phyloP scores from a whole-genome alignment of 495 filamentous ascomycete species.

The Neurospora pannonica region DNA sequence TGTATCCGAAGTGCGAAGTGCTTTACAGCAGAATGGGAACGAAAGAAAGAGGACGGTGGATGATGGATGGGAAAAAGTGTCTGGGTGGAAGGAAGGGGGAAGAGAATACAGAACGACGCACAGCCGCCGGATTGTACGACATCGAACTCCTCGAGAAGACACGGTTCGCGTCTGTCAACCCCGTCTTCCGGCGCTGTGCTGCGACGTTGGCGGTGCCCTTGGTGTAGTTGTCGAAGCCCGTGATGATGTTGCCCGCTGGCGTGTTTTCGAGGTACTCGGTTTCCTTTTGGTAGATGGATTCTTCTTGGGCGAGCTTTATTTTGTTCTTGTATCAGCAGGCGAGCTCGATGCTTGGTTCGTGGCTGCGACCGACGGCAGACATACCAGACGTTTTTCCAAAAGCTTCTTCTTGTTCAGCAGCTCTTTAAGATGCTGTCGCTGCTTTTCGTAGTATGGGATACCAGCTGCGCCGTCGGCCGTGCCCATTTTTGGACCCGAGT shows the following conservation, averaged over 20 bases:
- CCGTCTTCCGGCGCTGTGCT: slow-evolving; percentile 41
- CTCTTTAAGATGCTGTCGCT: slow-evolving; percentile 39
- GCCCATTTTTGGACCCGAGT: slow-evolving; percentile 26
- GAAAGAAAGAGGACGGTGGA: not conserved
- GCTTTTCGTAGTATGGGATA: slow-evolving; percentile 41
- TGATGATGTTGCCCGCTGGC: slow-evolving; percentile 87
- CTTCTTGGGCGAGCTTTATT: slow-evolving; percentile 46
- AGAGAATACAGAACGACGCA: slow-evolving; percentile 15
- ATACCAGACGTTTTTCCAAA: slow-evolving; percentile 36
- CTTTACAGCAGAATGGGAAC: not conserved
- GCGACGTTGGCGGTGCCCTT: slow-evolving; percentile 54
- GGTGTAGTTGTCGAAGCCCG: slow-evolving; percentile 94
- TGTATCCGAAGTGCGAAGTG: not conserved
- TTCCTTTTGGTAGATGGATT: slow-evolving; percentile 76
- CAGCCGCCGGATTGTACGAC: slow-evolving; percentile 40
- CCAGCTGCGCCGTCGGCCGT: slow-evolving; percentile 31
- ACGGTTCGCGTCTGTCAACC: slow-evolving; percentile 41
- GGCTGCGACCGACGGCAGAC: slow-evolving; percentile 5
- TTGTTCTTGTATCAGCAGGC: not conserved
- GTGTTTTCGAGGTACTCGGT: slow-evolving; percentile 86
- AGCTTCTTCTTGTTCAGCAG: slow-evolving; percentile 33
- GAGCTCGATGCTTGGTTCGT: not conserved
- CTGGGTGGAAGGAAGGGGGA: not conserved
- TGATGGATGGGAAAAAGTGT: not conserved
- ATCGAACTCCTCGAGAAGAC: slow-evolving; percentile 53